Percentiles rank a stretch among this genome's conserved stretches.
Conservation (phyloP, 2,329 filamentous ascomycete genomes). For the Phoma herbarum region DNA sequence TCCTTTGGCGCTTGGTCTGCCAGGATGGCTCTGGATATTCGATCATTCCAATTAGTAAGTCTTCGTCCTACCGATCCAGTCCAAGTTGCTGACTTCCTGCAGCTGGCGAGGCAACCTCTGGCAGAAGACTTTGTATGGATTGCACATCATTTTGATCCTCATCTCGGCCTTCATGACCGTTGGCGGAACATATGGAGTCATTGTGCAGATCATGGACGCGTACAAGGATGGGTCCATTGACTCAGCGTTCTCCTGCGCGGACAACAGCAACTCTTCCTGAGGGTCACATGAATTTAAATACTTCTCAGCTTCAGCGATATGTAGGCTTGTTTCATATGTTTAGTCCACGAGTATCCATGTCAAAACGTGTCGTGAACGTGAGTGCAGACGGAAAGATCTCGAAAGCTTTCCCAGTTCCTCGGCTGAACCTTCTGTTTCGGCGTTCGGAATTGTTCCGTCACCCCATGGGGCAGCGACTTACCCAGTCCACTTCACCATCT, state of each 20-base stretch:
- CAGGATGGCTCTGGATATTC: constrained; percentile 62
- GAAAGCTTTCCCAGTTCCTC: not conserved
- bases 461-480: constrained; percentile 9
- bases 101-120: constrained; percentile 45
- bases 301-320: not conserved
- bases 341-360: not conserved
- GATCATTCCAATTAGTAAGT: too few species aligned
- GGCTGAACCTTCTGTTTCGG: not conserved
- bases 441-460: constrained; percentile 6
- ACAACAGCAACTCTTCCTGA: constrained; percentile 44
- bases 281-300: not conserved
- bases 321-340: not conserved
- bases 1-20: constrained; percentile 59
- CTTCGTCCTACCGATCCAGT: too few species aligned
- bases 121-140: constrained; percentile 51
- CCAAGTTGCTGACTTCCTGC: too few species aligned
- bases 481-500: not conserved
- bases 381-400: not conserved
- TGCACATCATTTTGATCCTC: constrained; percentile 56
- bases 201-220: constrained; percentile 62
- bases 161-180: constrained; percentile 59
- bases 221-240: constrained; percentile 60
- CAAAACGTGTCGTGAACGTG: not conserved
- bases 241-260: constrained; percentile 43
- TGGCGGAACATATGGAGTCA: constrained; percentile 61